Conservation (phyloP, 2,329 filamentous ascomycete genomes). For the Colletotrichum echinochloae region DNA sequence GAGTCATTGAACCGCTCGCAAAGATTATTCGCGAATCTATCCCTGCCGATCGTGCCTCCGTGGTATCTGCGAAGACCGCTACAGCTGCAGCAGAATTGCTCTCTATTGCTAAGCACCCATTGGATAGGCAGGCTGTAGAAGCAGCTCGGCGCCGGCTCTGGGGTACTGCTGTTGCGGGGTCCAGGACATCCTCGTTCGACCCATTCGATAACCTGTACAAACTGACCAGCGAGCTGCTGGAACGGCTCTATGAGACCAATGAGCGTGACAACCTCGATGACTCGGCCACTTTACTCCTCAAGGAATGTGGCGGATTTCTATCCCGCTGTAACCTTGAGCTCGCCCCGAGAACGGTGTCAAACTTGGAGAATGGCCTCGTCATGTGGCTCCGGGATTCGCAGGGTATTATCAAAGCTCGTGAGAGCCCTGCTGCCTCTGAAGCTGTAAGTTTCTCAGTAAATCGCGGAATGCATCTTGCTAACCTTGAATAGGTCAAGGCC, state of each 20-base stretch:
- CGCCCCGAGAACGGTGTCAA: constrained; percentile 66
- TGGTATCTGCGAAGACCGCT: constrained; percentile 47
- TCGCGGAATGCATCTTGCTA: constrained; percentile 41
- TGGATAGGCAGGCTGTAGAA: constrained; percentile 73
- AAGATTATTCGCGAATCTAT: constrained; percentile 61
- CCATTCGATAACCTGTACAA: constrained; percentile 76
- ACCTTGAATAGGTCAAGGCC: constrained; percentile 55
- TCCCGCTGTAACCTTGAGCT: constrained; percentile 61
- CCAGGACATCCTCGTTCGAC: constrained; percentile 62
- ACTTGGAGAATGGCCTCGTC: constrained; percentile 71
- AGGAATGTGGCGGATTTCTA: constrained; percentile 65
- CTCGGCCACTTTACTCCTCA: constrained; percentile 61
- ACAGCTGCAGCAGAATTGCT: constrained; percentile 58
- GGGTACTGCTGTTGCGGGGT: constrained; percentile 62
- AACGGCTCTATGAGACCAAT: constrained; percentile 63
- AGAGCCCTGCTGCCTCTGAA: constrained; percentile 54
- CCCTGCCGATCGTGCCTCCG: constrained; percentile 40
- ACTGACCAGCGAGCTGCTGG: constrained; percentile 66
- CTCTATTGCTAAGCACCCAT: constrained; percentile 64
- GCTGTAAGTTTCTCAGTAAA: constrained; percentile 56
- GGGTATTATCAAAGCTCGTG: constrained; percentile 55
- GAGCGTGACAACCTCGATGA: constrained; percentile 53
- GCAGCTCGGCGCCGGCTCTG: constrained; percentile 74
- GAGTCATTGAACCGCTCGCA: constrained; percentile 78
- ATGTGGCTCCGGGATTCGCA: constrained; percentile 73